A percentile compares a stretch with the other conserved stretches of the same genome.
Evolutionary conservation across 192 early-diverging fungal genomes (phyloP).

Genomic region (Coemansia sp.): DNA sequence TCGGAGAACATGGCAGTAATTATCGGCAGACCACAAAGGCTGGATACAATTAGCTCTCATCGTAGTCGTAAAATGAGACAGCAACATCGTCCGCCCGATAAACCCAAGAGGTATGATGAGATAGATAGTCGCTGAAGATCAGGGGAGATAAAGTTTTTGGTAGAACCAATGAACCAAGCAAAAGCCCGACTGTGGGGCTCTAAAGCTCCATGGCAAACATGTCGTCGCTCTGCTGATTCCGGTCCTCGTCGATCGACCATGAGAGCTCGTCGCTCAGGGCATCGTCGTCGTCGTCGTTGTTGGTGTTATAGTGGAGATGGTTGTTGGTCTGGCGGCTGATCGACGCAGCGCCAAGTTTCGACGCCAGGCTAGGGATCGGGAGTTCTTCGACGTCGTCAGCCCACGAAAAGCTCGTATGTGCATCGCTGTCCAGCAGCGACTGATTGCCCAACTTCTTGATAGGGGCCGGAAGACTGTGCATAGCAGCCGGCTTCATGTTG

Average conservation of each 20-base stretch:
- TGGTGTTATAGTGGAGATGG: neutral
- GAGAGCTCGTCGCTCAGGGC: conserved; percentile 49
- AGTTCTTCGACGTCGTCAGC: conserved; percentile 57
- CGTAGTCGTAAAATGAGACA: conserved; percentile 3
- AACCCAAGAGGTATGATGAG: neutral
- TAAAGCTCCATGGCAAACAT: conserved; percentile 54
- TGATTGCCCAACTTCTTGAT: conserved; percentile 19
- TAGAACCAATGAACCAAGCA: neutral
- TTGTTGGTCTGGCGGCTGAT: neutral
- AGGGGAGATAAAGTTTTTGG: conserved; percentile 3
- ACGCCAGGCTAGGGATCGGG: conserved; percentile 42
- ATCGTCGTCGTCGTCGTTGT: conserved; percentile 30
- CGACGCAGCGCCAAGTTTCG: conserved; percentile 14
- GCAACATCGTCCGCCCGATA: conserved; percentile 1
- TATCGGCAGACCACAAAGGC: conserved; percentile 12
- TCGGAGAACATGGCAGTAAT: neutral
- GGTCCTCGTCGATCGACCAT: conserved; percentile 43
- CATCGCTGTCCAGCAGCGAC: conserved; percentile 16
- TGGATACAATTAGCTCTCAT: conserved; percentile 1
- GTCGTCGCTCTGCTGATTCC: conserved; percentile 23
- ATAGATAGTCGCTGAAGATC: neutral
- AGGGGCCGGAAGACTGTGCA: conserved; percentile 44
- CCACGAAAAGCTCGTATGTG: conserved; percentile 48
- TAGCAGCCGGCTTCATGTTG: conserved; percentile 18
- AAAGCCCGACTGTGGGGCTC: neutral